Percentiles rank a stretch among this genome's conserved stretches.
Conservation (phyloP, 768 basidiomycete genomes). For the Suillus weaverae region DNA sequence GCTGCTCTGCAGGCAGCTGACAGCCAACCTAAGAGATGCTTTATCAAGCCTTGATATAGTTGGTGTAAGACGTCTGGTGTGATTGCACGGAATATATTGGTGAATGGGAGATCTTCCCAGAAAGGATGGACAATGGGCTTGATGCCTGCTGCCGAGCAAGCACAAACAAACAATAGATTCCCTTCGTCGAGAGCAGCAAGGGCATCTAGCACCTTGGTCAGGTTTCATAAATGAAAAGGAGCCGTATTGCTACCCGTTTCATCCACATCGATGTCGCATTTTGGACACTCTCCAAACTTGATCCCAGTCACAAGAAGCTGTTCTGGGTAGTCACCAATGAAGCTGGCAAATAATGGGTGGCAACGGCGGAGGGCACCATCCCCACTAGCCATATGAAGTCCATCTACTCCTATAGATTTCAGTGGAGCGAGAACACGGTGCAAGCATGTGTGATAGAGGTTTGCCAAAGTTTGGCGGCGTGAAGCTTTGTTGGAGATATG, state of each 20-base stretch:
- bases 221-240: neutral
- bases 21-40: constrained; percentile 34
- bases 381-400: constrained; percentile 32
- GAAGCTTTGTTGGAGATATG: constrained; percentile 18
- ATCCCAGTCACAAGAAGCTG: constrained; percentile 16
- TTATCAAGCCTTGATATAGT: constrained; percentile 36
- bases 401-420: constrained; percentile 25
- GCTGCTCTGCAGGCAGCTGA: neutral
- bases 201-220: neutral
- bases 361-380: constrained; percentile 41
- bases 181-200: neutral
- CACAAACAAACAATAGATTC: neutral
- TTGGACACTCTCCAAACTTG: constrained; percentile 17
- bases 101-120: constrained; percentile 29
- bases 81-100: constrained; percentile 20
- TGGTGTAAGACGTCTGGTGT: constrained; percentile 39
- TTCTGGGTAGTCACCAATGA: constrained; percentile 22
- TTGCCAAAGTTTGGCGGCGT: constrained; percentile 26
- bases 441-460: constrained; percentile 41
- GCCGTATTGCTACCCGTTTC: neutral
- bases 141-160: constrained; percentile 13
- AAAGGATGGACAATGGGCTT: constrained; percentile 23
- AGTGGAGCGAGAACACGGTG: constrained; percentile 31
- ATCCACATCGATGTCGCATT: constrained; percentile 5
- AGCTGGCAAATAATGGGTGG: constrained; percentile 24